Base-by-base conservation (phyloP, 345 rosid species). In the Turritis glabra region DNA sequence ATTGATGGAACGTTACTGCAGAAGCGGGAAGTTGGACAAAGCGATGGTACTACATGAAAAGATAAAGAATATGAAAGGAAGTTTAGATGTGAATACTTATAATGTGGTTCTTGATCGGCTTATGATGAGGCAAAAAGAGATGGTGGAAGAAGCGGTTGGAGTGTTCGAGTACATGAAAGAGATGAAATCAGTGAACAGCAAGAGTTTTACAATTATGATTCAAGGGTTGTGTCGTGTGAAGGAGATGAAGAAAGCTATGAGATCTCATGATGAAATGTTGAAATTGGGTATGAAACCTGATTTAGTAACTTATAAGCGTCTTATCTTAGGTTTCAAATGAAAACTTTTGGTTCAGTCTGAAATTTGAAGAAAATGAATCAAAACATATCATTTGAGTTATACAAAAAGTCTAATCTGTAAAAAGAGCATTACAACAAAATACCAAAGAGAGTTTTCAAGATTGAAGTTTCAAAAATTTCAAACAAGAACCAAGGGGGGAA, bases 221-320 rank as follows among this genome's bases (percentile, higher is more conserved):
- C 74, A 79, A 3, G 88, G 85, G 59, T 77, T 89, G 60, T 91
- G 88, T 62, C 68, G 40, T 17, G 48, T 59, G 3, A 82, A 83
- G 60, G 89, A 86, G 50, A 61, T 89, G 84, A 86, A 85, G 75
- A 85, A 72, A 63, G 97, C 93, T 26, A 91, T 91, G 93, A 84
- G 59, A 78, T 54, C 58, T 71, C 96, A 89, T 46, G 97, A 91
- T 59, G 84, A 87, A 52, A 89, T 91, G 93, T 69, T 91, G 85
- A 77, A 74, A 62, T 70, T 82, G 84, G 88, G 86, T 7, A 72
- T 83, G 57, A 91, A 89, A 73, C 96, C 96, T 13, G 86, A 83
- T 73, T 76, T 79, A 53, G 77, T 44, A 14, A 62, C 87, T 5
- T 91, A 91, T 57, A 91, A 79, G 69, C 85, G 82, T 40, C 61